phyloP scores from a whole-genome alignment of 176 grass and related monocot genomes.

The Otatea glauca region DNA sequence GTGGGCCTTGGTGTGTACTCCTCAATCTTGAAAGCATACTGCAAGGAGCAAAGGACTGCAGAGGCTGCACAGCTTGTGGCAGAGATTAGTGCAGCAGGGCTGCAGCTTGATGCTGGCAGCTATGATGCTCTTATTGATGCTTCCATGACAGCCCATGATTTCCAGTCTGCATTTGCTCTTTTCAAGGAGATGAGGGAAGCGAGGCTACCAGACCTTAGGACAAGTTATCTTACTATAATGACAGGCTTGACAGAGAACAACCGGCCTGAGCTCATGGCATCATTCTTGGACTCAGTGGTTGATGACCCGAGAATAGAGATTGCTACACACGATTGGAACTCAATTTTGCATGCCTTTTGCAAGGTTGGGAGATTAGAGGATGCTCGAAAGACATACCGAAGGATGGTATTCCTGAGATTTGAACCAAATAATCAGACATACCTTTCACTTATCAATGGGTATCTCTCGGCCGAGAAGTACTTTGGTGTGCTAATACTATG shows the following conservation, averaged over 20 bases:
- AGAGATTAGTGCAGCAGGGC: conserved; percentile 73
- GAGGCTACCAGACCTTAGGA: conserved; percentile 75
- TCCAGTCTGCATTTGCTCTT: conserved; percentile 91
- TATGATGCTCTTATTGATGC: conserved; percentile 93
- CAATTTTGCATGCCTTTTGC: conserved; percentile 94
- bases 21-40: conserved; percentile 90
- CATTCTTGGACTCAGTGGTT: conserved; percentile 81
- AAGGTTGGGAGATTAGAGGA: conserved; percentile 89
- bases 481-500: conserved; percentile 91
- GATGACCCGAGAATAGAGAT: conserved; percentile 86
- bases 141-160: conserved; percentile 93
- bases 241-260: conserved; percentile 95
- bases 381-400: conserved; percentile 83
- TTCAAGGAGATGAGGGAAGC: conserved; percentile 95
- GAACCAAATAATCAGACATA: conserved; percentile 94
- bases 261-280: conserved; percentile 89
- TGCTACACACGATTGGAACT: conserved; percentile 94
- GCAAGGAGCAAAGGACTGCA: conserved; percentile 87
- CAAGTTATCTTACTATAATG: conserved; percentile 98
- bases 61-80: conserved; percentile 87
- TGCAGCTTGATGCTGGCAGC: conserved; percentile 72
- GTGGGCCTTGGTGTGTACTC: conserved; percentile 83
- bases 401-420: conserved; percentile 89
- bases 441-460: conserved; percentile 91
- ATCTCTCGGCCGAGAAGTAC: conserved; percentile 81